Conservation (phyloP, 2,329 filamentous ascomycete genomes). For the Penicillium sp. region DNA sequence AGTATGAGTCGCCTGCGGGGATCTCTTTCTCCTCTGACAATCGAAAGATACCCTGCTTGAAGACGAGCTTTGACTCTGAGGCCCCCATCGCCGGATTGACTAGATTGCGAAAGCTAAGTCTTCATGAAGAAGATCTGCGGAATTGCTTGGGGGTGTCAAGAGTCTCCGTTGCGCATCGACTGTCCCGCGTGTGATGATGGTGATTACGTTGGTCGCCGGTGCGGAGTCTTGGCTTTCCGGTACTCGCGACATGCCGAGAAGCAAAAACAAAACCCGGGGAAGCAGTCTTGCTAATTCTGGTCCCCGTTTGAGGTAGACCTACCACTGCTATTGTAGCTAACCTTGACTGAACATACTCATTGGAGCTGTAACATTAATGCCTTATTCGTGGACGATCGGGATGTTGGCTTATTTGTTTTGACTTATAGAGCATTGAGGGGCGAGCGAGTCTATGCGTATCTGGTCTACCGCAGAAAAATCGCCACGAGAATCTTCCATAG, state of each 20-base stretch:
- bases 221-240: constrained; percentile 12
- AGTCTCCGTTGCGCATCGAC: constrained; percentile 1
- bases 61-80: constrained; percentile 96
- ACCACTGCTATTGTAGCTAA: no score
- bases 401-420: no score
- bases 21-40: constrained; percentile 89
- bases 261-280: not conserved
- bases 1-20: constrained; percentile 81
- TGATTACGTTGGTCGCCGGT: constrained; percentile 11
- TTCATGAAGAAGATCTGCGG: constrained; percentile 20
- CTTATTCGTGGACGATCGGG: no score
- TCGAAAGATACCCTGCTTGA: constrained; percentile 96
- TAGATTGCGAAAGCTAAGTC: constrained; percentile 21
- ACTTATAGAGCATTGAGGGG: no score
- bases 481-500: no score
- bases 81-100: constrained; percentile 67
- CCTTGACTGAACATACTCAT: no score
- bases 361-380: no score
- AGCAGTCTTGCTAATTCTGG: no score
- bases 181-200: constrained; percentile 6
- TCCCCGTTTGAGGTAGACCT: no score
- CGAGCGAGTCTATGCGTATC: no score
- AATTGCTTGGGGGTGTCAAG: not conserved
- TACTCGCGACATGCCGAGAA: constrained; percentile 1
- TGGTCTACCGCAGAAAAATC: no score